Evolutionary conservation across 2,329 filamentous ascomycete genomes (phyloP).

Genomic region (Chaetomiaceae sp.): DNA sequence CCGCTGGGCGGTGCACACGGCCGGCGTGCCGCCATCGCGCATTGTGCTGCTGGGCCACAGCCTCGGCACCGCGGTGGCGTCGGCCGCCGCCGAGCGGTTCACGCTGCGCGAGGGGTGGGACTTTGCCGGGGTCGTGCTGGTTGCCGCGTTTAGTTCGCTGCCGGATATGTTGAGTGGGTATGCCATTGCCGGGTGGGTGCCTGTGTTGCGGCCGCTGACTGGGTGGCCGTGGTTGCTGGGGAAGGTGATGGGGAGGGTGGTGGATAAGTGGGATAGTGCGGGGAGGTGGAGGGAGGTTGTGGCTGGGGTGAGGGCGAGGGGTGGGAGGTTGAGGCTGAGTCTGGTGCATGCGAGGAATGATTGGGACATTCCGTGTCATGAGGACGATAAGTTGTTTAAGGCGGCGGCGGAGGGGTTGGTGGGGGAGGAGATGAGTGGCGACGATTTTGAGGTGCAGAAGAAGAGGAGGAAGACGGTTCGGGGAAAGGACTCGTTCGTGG

Average conservation of each 20-base stretch:
- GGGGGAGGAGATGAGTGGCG: constrained; percentile 32
- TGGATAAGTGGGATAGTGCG: constrained; percentile 78
- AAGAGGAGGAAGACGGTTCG: constrained; percentile 39
- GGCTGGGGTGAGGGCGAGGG: constrained; percentile 43
- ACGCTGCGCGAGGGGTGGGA: constrained; percentile 44
- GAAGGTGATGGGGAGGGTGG: constrained; percentile 57
- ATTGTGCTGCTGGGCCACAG: constrained; percentile 84
- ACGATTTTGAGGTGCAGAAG: constrained; percentile 35
- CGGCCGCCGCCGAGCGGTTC: constrained; percentile 69
- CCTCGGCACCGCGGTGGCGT: constrained; percentile 78
- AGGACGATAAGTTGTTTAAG: constrained; percentile 60
- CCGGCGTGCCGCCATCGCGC: constrained; percentile 60
- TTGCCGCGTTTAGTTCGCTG: constrained; percentile 74
- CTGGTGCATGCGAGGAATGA: constrained; percentile 80
- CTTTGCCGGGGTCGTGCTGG: constrained; percentile 75
- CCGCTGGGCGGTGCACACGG: constrained; percentile 63
- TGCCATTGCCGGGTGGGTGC: constrained; percentile 70
- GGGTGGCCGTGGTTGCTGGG: constrained; percentile 60
- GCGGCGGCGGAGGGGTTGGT: constrained; percentile 51
- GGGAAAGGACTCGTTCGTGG: constrained; percentile 45
- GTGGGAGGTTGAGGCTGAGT: constrained; percentile 53
- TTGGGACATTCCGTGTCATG: constrained; percentile 70
- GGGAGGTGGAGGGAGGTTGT: constrained; percentile 58
- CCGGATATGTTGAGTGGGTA: constrained; percentile 71
- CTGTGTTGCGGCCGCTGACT: constrained; percentile 70